Percentiles rank a stretch among this genome's conserved stretches.
Evolutionary conservation across 2,329 filamentous ascomycete genomes (phyloP).

Genomic region (Colletotrichum tamarilloi): DNA sequence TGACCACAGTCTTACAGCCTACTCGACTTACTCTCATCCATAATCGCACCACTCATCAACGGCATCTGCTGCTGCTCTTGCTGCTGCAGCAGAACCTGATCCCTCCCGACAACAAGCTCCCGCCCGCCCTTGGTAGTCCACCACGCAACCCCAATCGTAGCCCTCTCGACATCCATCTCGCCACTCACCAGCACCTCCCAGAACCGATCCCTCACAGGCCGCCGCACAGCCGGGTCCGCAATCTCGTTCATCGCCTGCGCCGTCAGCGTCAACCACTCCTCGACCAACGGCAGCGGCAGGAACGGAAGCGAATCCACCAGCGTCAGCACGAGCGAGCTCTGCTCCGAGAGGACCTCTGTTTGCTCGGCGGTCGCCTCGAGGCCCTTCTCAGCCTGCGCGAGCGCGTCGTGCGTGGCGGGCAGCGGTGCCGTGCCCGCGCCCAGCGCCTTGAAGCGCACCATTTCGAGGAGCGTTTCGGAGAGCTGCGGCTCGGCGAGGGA

Average conservation of each 20-base stretch:
- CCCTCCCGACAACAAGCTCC: conserved; percentile 56
- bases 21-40: conserved; percentile 46
- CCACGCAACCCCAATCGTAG: conserved; percentile 84
- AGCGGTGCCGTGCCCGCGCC: conserved; percentile 58
- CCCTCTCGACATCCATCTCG: conserved; percentile 89
- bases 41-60: conserved; percentile 68
- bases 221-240: conserved; percentile 69
- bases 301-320: conserved; percentile 84
- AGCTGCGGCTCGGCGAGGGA: conserved; percentile 79
- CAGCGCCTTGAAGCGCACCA: conserved; percentile 74
- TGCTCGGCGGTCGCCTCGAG: conserved; percentile 31
- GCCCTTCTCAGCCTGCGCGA: conserved; percentile 39
- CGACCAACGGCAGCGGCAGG: conserved; percentile 74
- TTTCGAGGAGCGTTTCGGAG: conserved; percentile 84
- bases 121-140: conserved; percentile 75
- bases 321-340: conserved; percentile 80
- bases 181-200: conserved; percentile 84
- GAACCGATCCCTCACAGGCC: conserved; percentile 76
- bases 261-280: conserved; percentile 83
- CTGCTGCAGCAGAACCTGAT: neutral
- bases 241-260: conserved; percentile 76
- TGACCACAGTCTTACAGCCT: conserved; percentile 45
- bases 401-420: conserved; percentile 51
- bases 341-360: conserved; percentile 72
- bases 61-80: conserved; percentile 34